phyloP scores from a whole-genome alignment of 768 basidiomycete species.

The Boletus barrowsii region DNA sequence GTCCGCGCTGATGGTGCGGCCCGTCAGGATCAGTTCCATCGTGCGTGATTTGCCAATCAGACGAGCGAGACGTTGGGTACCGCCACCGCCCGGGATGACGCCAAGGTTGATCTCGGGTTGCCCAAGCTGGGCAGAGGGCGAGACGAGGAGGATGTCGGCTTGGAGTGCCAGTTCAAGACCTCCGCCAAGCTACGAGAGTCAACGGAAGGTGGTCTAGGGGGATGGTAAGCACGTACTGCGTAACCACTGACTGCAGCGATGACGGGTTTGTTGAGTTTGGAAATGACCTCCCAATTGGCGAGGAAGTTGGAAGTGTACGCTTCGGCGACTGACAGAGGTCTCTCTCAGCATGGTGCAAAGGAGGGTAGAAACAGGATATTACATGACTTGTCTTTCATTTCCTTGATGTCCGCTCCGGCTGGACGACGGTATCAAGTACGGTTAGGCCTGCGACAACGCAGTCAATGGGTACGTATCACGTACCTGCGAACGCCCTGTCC shows the following conservation, averaged over 20 bases:
- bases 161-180: slow-evolving; percentile 96
- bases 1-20: slow-evolving; percentile 72
- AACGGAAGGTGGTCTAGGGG: background rate
- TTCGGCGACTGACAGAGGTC: slow-evolving; percentile 58
- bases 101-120: slow-evolving; percentile 97
- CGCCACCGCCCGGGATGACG: slow-evolving; percentile 92
- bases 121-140: slow-evolving; percentile 87
- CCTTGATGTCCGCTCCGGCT: slow-evolving; percentile 99
- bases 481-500: slow-evolving; percentile 90
- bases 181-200: slow-evolving; percentile 76
- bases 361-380: slow-evolving; percentile 22
- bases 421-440: background rate
- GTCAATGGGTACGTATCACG: slow-evolving; percentile 19
- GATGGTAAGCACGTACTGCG: slow-evolving; percentile 53
- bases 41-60: slow-evolving; percentile 88
- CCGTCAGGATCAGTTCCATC: slow-evolving; percentile 93
- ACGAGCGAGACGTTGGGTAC: slow-evolving; percentile 84
- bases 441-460: background rate
- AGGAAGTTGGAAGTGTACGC: slow-evolving; percentile 86
- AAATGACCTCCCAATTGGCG: slow-evolving; percentile 75
- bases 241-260: slow-evolving; percentile 96
- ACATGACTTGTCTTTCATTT: slow-evolving; percentile 98
- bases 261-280: slow-evolving; percentile 81
- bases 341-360: background rate
- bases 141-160: slow-evolving; percentile 93